Conservation (phyloP, 1,284 basidiomycete species). For the Phellinidium pouzarii region DNA sequence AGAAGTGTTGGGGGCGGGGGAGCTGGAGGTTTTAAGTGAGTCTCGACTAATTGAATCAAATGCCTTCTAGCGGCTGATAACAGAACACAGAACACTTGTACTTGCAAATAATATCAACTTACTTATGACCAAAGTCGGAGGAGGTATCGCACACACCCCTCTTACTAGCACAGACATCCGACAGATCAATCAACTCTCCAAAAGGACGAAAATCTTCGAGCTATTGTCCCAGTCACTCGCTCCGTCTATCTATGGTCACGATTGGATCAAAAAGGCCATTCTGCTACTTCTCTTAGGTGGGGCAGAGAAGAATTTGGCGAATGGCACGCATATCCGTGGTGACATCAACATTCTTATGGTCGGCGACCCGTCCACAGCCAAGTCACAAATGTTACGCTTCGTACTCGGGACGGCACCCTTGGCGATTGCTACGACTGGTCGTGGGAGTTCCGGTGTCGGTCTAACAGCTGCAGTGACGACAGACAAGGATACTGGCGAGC, state of each 20-base stretch:
- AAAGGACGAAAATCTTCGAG: conserved; percentile 79
- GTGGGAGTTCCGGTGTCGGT: conserved; percentile 97
- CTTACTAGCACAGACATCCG: conserved; percentile 95
- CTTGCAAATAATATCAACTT: conserved; percentile 95
- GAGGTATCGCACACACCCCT: conserved; percentile 90
- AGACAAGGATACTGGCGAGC: conserved; percentile 95
- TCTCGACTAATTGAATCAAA: conserved; percentile 19
- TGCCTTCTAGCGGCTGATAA: conserved; percentile 10
- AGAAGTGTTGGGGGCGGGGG: conserved; percentile 89
- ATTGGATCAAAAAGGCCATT: conserved; percentile 93
- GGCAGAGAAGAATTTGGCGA: conserved; percentile 95
- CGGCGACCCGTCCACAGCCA: conserved; percentile 96
- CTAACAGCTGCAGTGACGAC: conserved; percentile 98
- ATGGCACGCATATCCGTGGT: conserved; percentile 98
- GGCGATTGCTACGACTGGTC: conserved; percentile 96
- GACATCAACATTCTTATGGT: conserved; percentile 99
- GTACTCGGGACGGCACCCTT: conserved; percentile 94
- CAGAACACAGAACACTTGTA: conserved; percentile 70
- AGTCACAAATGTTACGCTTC: conserved; percentile 95
- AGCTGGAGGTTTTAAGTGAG: conserved; percentile 88
- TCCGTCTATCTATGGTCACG: conserved; percentile 95
- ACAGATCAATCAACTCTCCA: conserved; percentile 91
- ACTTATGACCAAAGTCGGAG: conserved; percentile 94
- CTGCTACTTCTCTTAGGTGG: conserved; percentile 91
- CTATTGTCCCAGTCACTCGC: conserved; percentile 93